Evolutionary conservation across 169 alveolate species (phyloP), one percentile per base, ranked within the genome.

Genomic region (Babesia bigemina): DNA sequence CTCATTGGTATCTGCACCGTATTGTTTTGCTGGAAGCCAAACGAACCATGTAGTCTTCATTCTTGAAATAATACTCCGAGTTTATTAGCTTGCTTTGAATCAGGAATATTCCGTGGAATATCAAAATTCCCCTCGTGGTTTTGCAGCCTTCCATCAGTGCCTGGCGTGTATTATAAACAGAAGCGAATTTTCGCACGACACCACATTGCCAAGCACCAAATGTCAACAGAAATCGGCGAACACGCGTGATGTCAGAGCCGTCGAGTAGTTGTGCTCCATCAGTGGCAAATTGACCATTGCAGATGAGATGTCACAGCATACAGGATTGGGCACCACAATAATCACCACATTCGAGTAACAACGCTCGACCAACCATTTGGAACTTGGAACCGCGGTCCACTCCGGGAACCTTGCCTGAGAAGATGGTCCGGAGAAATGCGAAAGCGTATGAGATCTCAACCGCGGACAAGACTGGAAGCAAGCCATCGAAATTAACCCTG

Each of bases 1-100:
- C 85, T 75, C 85, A 75, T 75, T 0, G 77, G 76, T 6, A 75
- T 8, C 85, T 75, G 33, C n/a, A 55, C n/a, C 12, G 49, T 28
- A 28, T 36, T 52, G 22, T 12, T 24, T 24, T 10, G 14, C 62
- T 13, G 0, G 22, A 12, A 29, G 13, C 8, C 4, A 7, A 53
- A 22, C 56, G 14, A 70, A 76, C 86, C 86, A 76, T 76, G 36
- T n/a, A 69, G 2, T 44, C 22, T 17, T 70, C 82, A 42, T 67
- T 36, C 13, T 78, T 52, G 75, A 57, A 78, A 59, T 78, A 78
- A 11, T 22, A 11, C 26, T 78, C 65, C 17, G 86, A 78, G 21
- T 78, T 60, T 17, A 78, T 78, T 12, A 78, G 4, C 62, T 69
- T 78, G 36, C 24, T 48, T 61, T 78, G 83, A 17, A 56, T 1